Conservation (phyloP, 441 rosid species). For the Erysimum cheiri region DNA sequence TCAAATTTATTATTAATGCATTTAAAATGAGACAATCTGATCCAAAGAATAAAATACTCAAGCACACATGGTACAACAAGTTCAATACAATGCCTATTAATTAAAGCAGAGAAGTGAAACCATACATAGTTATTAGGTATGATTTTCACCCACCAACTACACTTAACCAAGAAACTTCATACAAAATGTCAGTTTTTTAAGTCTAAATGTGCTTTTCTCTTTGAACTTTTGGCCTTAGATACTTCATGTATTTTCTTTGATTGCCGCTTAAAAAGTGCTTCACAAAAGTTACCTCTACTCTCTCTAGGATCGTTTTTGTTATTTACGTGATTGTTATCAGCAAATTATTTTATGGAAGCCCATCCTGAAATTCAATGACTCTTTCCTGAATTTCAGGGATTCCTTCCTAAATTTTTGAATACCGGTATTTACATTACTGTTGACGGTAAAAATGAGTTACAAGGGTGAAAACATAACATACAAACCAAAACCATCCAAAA, state of each 20-base stretch:
- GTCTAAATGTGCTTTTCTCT: slow-evolving; percentile 54
- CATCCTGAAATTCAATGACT: too few species aligned
- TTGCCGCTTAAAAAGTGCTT: slow-evolving; percentile 63
- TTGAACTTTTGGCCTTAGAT: slow-evolving; percentile 62
- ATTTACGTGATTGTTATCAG: too few species aligned
- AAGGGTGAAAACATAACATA: too few species aligned
- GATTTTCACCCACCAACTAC: background rate
- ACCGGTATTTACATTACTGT: too few species aligned
- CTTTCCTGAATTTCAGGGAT: too few species aligned
- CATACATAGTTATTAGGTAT: background rate
- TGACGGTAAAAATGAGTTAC: too few species aligned
- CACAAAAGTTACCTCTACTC: slow-evolving; percentile 65
- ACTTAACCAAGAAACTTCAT: background rate
- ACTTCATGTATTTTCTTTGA: slow-evolving; percentile 62
- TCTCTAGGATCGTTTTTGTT: slow-evolving; percentile 45
- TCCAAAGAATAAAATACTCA: background rate
- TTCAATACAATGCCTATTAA: background rate
- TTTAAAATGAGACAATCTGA: background rate
- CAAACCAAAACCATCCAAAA: too few species aligned
- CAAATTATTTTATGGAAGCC: too few species aligned
- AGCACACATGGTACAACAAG: slow-evolving; percentile 11
- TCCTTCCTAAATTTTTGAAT: too few species aligned
- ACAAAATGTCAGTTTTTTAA: slow-evolving; percentile 3
- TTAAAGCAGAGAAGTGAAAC: too few species aligned
- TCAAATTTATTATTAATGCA: slow-evolving; percentile 17